These are phyloP conservation scores for Ganoderma multipileum DNA, from an alignment of 1,284 basidiomycete genomes.

Conservation along the genomic window DNA sequence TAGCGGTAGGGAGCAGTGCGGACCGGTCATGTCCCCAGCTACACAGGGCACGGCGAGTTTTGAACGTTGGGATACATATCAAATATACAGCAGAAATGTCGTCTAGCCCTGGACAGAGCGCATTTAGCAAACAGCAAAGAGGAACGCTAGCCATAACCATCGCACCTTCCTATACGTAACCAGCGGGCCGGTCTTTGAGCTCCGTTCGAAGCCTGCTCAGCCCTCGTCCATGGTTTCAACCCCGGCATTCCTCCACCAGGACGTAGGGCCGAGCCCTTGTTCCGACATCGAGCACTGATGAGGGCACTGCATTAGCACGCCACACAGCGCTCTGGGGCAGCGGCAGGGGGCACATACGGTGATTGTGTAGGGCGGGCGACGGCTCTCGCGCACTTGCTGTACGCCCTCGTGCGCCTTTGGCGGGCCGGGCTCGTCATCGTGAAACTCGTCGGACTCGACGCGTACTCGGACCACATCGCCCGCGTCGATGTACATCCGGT, in stretches of 20 bases:
- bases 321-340: neutral
- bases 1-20: neutral
- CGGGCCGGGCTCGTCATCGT: conserved; percentile 91
- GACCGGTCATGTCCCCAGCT: neutral
- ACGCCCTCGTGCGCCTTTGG: conserved; percentile 77
- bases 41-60: neutral
- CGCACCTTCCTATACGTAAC: neutral
- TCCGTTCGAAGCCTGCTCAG: conserved; percentile 18
- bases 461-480: conserved; percentile 88
- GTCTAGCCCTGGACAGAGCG: neutral
- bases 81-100: neutral
- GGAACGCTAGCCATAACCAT: neutral
- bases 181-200: neutral
- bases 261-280: conserved; percentile 82
- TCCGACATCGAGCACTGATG: conserved; percentile 86
- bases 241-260: conserved; percentile 72
- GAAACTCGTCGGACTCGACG: conserved; percentile 89
- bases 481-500: conserved; percentile 87
- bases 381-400: conserved; percentile 53
- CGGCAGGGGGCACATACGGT: conserved; percentile 57
- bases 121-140: neutral
- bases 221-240: conserved; percentile 48
- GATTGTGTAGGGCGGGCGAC: conserved; percentile 77
- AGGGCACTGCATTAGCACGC: conserved; percentile 5
- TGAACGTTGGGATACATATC: neutral